Base-by-base conservation (phyloP, 257 asterid genomes). In the Salvia rosmarinus region DNA sequence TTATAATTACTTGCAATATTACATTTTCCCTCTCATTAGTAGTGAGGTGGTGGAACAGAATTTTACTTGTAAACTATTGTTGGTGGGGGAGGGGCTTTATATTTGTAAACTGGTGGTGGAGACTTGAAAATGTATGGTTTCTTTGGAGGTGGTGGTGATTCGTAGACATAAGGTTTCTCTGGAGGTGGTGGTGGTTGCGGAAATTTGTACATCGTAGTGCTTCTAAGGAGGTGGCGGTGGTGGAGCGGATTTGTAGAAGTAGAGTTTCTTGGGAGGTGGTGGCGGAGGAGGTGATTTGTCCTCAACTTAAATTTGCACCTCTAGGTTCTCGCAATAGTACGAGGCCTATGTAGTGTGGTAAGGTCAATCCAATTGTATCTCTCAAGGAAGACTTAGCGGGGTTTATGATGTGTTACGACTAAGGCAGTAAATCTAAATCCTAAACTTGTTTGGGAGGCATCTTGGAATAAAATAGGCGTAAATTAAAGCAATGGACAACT, bases 101-200 rank as follows among this genome's bases (percentile, higher is more conserved):
- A 35, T 0, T 56, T 70, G 46, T 67, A 37, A 13, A 57, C 63
- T 3, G 63, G 63, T n/a, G 71, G 63, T 0, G 63, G 73, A 0
- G 74, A 55, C 4, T 50, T 67, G 11, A 39, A 19, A 0, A 1
- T 17, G 5, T 62, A 62, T 1, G 6, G 32, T 4, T 39, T 19
- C 52, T 40, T 42, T 0, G 62, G 39, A 11, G 63, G 42, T 0
- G 49, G 59, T 3, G 58, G 72, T 0, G 73, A 68, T 5, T 68
- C 52, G 73, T 68, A 20, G 0, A 30, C 54, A 51, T 68, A 68
- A 0, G 14, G 17, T 10, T 67, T 28, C 62, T 51, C 50, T 4
- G 37, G 28, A 13, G 52, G 79, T 0, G 56, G 65, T n/a, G 77
- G 80, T 6, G 79, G n/a, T n/a, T n/a, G n/a, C n/a, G n/a, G n/a